These are phyloP conservation scores for Aspergillus aculeatinus DNA, from an alignment of 2,329 filamentous ascomycete species.

Conservation along the genomic window DNA sequence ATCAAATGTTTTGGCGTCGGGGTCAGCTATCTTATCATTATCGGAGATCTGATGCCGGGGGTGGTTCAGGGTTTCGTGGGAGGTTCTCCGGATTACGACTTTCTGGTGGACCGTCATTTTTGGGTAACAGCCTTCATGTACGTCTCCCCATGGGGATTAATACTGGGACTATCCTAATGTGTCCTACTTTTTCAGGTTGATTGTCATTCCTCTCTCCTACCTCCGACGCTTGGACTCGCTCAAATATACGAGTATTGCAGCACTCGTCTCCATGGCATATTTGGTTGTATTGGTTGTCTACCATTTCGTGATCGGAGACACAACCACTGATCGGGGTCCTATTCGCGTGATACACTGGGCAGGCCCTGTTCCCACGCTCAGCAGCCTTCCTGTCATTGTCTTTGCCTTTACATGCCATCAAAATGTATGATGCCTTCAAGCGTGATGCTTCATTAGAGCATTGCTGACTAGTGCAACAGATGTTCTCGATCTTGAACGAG, in stretches of 20 bases:
- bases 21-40: slow-evolving; percentile 97
- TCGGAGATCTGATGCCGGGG: slow-evolving; percentile 96
- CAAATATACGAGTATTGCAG: slow-evolving; percentile 93
- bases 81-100: slow-evolving; percentile 62
- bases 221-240: slow-evolving; percentile 87
- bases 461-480: slow-evolving; percentile 52
- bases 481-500: slow-evolving; percentile 98
- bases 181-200: slow-evolving; percentile 55
- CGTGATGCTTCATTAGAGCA: neutral
- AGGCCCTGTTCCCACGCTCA: slow-evolving; percentile 73
- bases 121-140: slow-evolving; percentile 98
- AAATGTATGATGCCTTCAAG: slow-evolving; percentile 62
- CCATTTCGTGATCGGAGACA: slow-evolving; percentile 79
- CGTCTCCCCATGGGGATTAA: neutral
- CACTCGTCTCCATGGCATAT: slow-evolving; percentile 89
- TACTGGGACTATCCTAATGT: slow-evolving; percentile 17
- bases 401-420: slow-evolving; percentile 99
- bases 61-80: slow-evolving; percentile 79
- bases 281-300: slow-evolving; percentile 90
- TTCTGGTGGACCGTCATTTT: slow-evolving; percentile 85
- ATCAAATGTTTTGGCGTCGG: slow-evolving; percentile 98
- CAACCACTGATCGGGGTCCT: slow-evolving; percentile 68
- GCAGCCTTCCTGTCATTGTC: slow-evolving; percentile 88
- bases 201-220: slow-evolving; percentile 93
- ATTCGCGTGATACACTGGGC: slow-evolving; percentile 77